A percentile compares a stretch with the other conserved stretches of the same genome.
Evolutionary conservation across 148 eudicot genomes (phyloP).

Genomic region (Dysphania ambrosioides): DNA sequence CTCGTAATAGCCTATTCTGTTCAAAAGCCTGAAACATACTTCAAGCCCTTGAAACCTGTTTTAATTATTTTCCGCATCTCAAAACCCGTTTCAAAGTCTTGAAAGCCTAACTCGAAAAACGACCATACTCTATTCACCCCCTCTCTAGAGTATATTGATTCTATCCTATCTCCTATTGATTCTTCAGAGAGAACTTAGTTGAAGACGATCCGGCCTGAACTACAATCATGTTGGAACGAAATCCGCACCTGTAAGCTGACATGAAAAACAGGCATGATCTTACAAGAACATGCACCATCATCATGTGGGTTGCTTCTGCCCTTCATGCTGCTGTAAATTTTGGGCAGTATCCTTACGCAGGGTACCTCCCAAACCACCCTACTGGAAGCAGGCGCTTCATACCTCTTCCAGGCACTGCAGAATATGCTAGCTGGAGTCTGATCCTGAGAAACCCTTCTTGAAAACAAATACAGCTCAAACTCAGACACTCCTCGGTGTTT

Average conservation of each 20-base stretch:
- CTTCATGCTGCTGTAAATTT: conserved; percentile 82
- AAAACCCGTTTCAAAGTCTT: no score
- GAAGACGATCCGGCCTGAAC: conserved; percentile 56
- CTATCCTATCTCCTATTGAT: no score
- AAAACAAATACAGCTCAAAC: conserved; percentile 57
- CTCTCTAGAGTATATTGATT: no score
- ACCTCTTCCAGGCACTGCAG: conserved; percentile 60
- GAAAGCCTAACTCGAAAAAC: no score
- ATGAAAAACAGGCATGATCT: conserved; percentile 51
- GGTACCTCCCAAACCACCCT: conserved; percentile 71
- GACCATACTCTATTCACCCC: no score
- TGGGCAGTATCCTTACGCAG: conserved; percentile 77
- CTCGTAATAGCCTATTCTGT: no score
- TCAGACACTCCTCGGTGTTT: conserved; percentile 63
- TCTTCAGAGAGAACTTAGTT: conserved; percentile 37
- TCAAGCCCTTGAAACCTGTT: no score
- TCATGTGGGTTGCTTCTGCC: conserved; percentile 81
- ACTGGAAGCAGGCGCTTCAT: conserved; percentile 66
- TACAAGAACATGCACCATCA: conserved; percentile 44
- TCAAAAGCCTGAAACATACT: no score
- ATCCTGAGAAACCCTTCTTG: conserved; percentile 47
- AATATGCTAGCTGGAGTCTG: conserved; percentile 46
- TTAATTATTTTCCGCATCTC: no score
- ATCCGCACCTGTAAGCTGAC: no score
- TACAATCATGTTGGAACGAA: conserved; percentile 74